A percentile compares a stretch with the other conserved stretches of the same genome.
phyloP scores from a whole-genome alignment of 352 stramenopile genomes.

The Pythium dissotocum region DNA sequence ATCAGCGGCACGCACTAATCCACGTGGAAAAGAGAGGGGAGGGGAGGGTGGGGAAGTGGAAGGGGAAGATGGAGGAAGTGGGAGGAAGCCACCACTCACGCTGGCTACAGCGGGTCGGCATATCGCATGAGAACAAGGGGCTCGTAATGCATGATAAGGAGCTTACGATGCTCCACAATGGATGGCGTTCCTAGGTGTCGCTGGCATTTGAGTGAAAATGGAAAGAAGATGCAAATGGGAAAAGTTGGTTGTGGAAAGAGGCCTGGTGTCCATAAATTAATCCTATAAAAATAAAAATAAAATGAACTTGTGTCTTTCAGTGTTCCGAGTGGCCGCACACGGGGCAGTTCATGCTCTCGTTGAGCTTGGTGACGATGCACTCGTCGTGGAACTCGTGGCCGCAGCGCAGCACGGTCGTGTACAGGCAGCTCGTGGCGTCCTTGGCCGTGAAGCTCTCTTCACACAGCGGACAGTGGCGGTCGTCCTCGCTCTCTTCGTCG shows the following conservation, averaged over 20 bases:
- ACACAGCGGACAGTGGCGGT: conserved; percentile 19
- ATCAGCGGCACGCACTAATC: background rate
- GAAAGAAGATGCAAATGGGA: background rate
- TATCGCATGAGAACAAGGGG: background rate
- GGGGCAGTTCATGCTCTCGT: conserved; percentile 46
- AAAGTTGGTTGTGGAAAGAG: background rate
- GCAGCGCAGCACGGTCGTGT: conserved; percentile 46
- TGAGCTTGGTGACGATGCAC: conserved; percentile 55
- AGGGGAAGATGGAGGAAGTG: too few species aligned
- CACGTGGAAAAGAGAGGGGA: background rate
- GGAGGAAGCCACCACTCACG: background rate
- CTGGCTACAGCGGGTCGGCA: background rate
- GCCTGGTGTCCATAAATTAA: conserved; percentile 3
- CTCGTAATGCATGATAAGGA: too few species aligned
- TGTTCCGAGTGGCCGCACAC: conserved; percentile 35
- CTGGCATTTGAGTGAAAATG: too few species aligned
- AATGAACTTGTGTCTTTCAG: conserved; percentile 2
- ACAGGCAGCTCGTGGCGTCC: conserved; percentile 22
- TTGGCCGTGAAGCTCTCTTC: conserved; percentile 1
- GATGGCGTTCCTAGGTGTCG: too few species aligned
- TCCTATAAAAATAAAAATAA: background rate
- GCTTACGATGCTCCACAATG: too few species aligned
- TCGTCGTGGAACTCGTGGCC: conserved; percentile 64
- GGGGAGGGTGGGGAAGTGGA: background rate
- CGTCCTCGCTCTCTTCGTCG: conserved; percentile 24